A percentile compares a stretch with the other conserved stretches of the same genome.
Conservation (phyloP, 176 grass and related monocot genomes). For the Echinochloa phyllopogon region DNA sequence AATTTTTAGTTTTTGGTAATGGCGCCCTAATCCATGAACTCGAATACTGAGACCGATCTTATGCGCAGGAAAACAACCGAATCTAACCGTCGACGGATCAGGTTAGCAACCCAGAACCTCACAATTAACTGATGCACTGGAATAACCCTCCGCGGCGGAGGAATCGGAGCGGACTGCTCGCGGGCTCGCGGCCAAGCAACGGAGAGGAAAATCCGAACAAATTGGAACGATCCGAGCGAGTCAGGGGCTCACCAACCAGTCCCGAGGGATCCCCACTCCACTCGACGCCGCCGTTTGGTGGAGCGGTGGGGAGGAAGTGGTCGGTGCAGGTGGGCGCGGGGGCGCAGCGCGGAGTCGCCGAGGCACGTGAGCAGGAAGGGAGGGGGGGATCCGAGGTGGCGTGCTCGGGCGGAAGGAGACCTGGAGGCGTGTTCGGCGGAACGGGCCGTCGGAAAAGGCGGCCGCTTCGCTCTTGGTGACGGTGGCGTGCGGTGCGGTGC, state of each 20-base stretch:
- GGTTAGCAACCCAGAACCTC: neutral
- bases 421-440: slow-evolving; percentile 26
- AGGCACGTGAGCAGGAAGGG: slow-evolving; percentile 21
- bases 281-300: slow-evolving; percentile 13
- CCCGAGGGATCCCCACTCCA: slow-evolving; percentile 25
- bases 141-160: neutral
- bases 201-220: neutral
- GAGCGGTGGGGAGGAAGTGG: neutral
- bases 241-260: slow-evolving; percentile 2
- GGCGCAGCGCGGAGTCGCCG: neutral
- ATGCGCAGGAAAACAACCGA: neutral
- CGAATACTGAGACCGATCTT: neutral
- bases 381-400: slow-evolving; percentile 23
- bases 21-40: neutral
- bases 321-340: neutral
- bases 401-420: slow-evolving; percentile 28
- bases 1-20: neutral
- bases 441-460: neutral
- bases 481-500: slow-evolving; percentile 27
- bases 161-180: neutral
- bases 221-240: neutral
- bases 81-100: slow-evolving; percentile 22
- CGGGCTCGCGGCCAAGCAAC: slow-evolving; percentile 3
- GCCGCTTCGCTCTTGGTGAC: slow-evolving; percentile 14
- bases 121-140: neutral